Percentiles rank a stretch among this genome's conserved stretches.
Conservation (phyloP, 2,329 filamentous ascomycete genomes). For the Talaromyces amestolkiae region DNA sequence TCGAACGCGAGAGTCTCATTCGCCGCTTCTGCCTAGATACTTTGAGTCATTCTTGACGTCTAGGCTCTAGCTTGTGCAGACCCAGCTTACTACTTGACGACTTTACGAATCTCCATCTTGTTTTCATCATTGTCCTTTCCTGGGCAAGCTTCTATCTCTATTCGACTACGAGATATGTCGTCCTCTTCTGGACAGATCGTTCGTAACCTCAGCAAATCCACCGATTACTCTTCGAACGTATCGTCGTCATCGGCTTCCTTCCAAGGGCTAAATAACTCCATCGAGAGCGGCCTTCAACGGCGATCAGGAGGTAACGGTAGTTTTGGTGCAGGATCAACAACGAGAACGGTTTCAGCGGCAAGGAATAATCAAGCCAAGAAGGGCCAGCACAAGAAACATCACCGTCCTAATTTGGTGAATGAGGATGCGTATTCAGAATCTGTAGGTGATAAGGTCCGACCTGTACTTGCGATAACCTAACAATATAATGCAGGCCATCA, state of each 20-base stretch:
- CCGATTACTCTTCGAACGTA: slow-evolving; percentile 34
- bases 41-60: slow-evolving; percentile 1
- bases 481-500: slow-evolving; percentile 51
- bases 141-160: neutral
- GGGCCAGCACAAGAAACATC: slow-evolving; percentile 81
- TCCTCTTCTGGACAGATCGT: slow-evolving; percentile 38
- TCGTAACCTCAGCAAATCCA: slow-evolving; percentile 38
- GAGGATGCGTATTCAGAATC: slow-evolving; percentile 86
- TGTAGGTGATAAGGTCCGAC: slow-evolving; percentile 47
- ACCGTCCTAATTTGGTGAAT: slow-evolving; percentile 69
- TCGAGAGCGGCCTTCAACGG: slow-evolving; percentile 40
- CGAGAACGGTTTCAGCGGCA: slow-evolving; percentile 37
- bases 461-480: neutral
- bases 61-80: neutral
- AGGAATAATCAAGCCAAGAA: slow-evolving; percentile 73
- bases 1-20: neutral
- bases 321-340: slow-evolving; percentile 39
- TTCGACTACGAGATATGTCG: slow-evolving; percentile 38
- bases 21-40: neutral
- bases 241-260: slow-evolving; percentile 33
- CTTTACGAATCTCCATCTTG: neutral
- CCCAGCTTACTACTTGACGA: neutral
- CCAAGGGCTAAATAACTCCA: slow-evolving; percentile 29
- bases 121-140: neutral
- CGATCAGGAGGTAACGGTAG: slow-evolving; percentile 42